Percentiles rank a stretch among this genome's conserved stretches.
Conservation (phyloP, 257 asterid species). For the Ballota nigra region DNA sequence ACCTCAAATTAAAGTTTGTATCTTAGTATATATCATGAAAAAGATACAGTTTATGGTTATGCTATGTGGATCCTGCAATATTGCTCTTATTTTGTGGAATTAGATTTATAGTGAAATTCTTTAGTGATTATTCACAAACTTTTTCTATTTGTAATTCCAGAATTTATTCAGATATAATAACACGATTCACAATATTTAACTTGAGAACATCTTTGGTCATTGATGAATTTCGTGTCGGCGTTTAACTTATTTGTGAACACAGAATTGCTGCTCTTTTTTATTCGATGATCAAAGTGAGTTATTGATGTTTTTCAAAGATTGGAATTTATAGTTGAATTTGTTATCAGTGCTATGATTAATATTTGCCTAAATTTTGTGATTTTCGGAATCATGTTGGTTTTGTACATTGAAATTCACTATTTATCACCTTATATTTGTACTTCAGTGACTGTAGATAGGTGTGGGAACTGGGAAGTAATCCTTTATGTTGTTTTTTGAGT, state of each 20-base stretch:
- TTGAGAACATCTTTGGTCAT: background rate
- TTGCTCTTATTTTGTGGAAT: background rate
- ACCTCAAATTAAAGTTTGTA: background rate
- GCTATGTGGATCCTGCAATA: background rate
- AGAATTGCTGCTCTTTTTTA: background rate
- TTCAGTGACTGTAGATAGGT: conserved; percentile 15
- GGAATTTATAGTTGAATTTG: conserved; percentile 1
- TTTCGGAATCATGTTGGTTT: conserved; percentile 1
- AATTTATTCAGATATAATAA: too few species aligned
- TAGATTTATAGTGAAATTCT: background rate
- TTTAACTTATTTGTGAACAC: background rate
- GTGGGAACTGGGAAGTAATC: conserved; percentile 4
- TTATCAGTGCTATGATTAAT: background rate
- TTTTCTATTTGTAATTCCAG: background rate
- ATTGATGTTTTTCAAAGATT: background rate
- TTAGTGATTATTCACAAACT: background rate
- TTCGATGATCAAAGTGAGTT: conserved; percentile 21
- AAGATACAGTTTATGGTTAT: background rate
- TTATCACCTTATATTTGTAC: conserved; percentile 1
- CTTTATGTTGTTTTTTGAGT: conserved; percentile 15
- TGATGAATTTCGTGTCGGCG: background rate
- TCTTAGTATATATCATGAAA: background rate
- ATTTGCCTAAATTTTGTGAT: background rate
- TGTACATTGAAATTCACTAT: conserved; percentile 4
- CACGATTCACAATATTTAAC: too few species aligned